Evolutionary conservation across 345 rosid genomes (phyloP).

Genomic region (Melastoma malabathricum): DNA sequence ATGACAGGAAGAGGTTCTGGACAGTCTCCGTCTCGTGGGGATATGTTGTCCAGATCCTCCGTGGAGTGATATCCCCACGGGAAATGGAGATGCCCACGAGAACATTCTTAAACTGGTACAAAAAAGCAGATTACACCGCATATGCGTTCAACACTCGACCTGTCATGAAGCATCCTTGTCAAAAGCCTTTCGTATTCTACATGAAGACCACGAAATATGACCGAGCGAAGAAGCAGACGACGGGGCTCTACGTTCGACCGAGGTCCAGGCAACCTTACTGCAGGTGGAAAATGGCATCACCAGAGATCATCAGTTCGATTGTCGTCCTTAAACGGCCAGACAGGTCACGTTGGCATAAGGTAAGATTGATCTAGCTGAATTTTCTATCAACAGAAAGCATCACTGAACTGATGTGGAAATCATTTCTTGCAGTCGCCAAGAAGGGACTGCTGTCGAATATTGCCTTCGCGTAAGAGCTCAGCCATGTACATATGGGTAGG

Average conservation of each 20-base stretch:
- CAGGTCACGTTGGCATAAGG: constrained; percentile 56
- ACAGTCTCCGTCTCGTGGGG: constrained; percentile 81
- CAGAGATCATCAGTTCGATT: constrained; percentile 33
- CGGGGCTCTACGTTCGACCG: constrained; percentile 36
- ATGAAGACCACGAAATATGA: constrained; percentile 30
- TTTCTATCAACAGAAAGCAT: not conserved
- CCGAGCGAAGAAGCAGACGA: constrained; percentile 31
- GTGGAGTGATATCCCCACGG: constrained; percentile 20
- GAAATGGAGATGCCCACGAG: constrained; percentile 42
- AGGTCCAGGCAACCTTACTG: constrained; percentile 33
- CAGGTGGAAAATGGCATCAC: constrained; percentile 61
- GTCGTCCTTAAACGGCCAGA: constrained; percentile 61
- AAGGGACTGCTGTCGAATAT: constrained; percentile 59
- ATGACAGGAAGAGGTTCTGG: constrained; percentile 48
- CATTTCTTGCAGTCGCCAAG: constrained; percentile 8
- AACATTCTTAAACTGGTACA: constrained; percentile 63
- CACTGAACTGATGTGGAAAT: not conserved
- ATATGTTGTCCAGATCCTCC: constrained; percentile 58
- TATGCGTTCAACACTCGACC: constrained; percentile 60
- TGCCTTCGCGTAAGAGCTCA: constrained; percentile 38
- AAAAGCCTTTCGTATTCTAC: constrained; percentile 40
- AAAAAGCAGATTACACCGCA: constrained; percentile 45
- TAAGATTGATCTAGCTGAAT: constrained; percentile 7
- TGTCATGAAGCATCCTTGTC: constrained; percentile 31
- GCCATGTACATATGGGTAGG: constrained; percentile 63